Evolutionary conservation across 139 green algal species (phyloP), one percentile per base, ranked within the genome.

Genomic region (Diplosphaera chodatii): DNA sequence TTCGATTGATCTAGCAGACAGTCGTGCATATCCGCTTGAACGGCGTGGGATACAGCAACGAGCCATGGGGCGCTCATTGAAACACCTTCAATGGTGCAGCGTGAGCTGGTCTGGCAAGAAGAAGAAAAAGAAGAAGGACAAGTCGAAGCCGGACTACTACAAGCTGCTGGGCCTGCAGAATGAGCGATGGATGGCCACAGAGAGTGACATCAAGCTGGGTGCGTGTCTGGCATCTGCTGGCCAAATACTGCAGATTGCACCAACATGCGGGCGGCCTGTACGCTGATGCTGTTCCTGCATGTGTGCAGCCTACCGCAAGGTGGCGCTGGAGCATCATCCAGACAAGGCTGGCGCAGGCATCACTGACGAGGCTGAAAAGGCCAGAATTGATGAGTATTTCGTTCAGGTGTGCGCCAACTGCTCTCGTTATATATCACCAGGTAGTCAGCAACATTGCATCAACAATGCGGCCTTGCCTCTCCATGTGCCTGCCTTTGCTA

Each of bases 261-360:
- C n/a, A n/a, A n/a, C n/a, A n/a, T n/a, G n/a, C n/a, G n/a, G n/a
- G n/a, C n/a, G n/a, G n/a, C n/a, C n/a, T n/a, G n/a, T n/a, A n/a
- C n/a, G n/a, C n/a, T n/a, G n/a, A n/a, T n/a, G n/a, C n/a, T n/a
- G n/a, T n/a, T n/a, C n/a, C n/a, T n/a, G n/a, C n/a, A n/a, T n/a
- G 37, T 48, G 6, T 78, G 66, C 83, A 82, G 92, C 90, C 10
- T 96, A 97, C 79, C 82, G 88, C 29, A 88, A 88, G 32, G 70
- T 80, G 16, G 91, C 88, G 27, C 80, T 98, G 67, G 86, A 95
- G 80, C 76, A 91, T 71, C 94, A 98, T 77, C 94, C 94, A 1
- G 94, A 98, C 80, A 98, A 98, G 78, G 59, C 55, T 13, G 75
- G 67, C 1, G 72, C 70, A 2, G 59, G 68, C 16, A 55, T 29